Conservation (phyloP, 1,284 basidiomycete genomes). For the Malassezia sp. region DNA sequence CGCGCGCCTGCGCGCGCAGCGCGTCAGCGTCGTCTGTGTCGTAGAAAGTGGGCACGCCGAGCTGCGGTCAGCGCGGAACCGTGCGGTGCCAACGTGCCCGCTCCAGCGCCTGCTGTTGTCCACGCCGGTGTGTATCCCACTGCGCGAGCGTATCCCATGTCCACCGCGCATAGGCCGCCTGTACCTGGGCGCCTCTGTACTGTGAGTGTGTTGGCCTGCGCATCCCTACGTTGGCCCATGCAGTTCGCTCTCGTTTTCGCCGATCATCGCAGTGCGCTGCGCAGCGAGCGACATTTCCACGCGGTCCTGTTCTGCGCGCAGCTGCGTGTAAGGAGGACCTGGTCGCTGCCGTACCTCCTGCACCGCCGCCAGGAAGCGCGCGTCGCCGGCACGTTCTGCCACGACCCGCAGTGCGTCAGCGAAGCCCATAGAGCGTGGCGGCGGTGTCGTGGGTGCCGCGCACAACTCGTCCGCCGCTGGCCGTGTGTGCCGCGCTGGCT, state of each 20-base stretch:
- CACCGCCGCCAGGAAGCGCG: not conserved
- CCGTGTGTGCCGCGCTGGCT: not conserved
- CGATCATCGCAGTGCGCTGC: conserved; percentile 4
- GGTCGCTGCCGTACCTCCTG: conserved; percentile 5
- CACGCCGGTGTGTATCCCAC: conserved; percentile 3
- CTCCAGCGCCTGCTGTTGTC: conserved; percentile 8
- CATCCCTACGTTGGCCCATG: conserved; percentile 5
- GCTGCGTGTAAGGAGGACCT: not conserved
- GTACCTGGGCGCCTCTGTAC: conserved; percentile 7
- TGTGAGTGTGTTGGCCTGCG: not conserved
- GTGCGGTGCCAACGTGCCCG: conserved; percentile 2
- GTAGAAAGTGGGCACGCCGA: conserved; percentile 8
- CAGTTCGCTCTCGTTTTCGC: conserved; percentile 1
- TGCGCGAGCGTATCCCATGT: conserved; percentile 14
- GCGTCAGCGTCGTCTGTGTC: conserved; percentile 7
- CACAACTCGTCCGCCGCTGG: not conserved
- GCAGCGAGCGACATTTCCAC: conserved; percentile 1
- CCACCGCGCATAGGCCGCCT: conserved; percentile 11
- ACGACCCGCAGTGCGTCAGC: conserved; percentile 2
- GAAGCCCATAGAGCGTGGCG: too few relatives aligned
- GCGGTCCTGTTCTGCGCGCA: conserved; percentile 1
- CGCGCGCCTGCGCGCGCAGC: conserved; percentile 4
- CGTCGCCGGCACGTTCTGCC: not conserved
- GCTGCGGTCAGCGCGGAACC: conserved; percentile 2
- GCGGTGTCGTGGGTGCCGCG: too few relatives aligned